Percentiles rank a stretch among this genome's conserved stretches.
Conservation (phyloP, 176 grass and related monocot genomes). For the Stipa capillata region DNA sequence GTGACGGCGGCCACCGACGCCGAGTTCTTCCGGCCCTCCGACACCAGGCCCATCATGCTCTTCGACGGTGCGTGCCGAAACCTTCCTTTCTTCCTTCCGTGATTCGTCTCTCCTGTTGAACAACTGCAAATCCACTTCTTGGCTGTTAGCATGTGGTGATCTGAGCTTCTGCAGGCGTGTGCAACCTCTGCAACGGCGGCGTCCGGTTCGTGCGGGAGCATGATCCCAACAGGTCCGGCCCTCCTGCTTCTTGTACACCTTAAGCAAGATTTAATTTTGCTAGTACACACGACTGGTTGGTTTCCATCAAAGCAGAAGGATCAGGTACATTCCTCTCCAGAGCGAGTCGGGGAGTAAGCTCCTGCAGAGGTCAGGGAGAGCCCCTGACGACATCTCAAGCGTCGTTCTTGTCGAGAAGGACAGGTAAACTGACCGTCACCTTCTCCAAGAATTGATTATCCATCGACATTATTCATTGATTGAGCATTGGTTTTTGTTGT, state of each 20-base stretch:
- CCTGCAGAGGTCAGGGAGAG: slow-evolving; percentile 61
- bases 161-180: slow-evolving; percentile 38
- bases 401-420: slow-evolving; percentile 88
- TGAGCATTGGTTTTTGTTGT: neutral
- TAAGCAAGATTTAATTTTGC: too few relatives aligned
- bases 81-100: neutral
- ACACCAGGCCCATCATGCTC: slow-evolving; percentile 76
- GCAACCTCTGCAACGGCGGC: slow-evolving; percentile 93
- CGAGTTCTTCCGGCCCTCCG: slow-evolving; percentile 64
- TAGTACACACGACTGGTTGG: too few relatives aligned
- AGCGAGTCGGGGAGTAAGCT: slow-evolving; percentile 79
- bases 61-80: slow-evolving; percentile 52
- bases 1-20: slow-evolving; percentile 45
- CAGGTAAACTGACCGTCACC: slow-evolving; percentile 30
- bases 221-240: too few relatives aligned
- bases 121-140: too few relatives aligned
- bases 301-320: too few relatives aligned
- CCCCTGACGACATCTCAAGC: slow-evolving; percentile 83
- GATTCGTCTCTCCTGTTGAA: too few relatives aligned
- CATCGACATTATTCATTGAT: neutral
- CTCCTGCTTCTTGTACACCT: too few relatives aligned
- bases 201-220: slow-evolving; percentile 61
- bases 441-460: too few relatives aligned
- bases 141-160: too few relatives aligned
- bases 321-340: slow-evolving; percentile 67